These are phyloP conservation scores for Aspergillus aculeatinus DNA, from an alignment of 2,329 filamentous ascomycete species.

Conservation along the genomic window DNA sequence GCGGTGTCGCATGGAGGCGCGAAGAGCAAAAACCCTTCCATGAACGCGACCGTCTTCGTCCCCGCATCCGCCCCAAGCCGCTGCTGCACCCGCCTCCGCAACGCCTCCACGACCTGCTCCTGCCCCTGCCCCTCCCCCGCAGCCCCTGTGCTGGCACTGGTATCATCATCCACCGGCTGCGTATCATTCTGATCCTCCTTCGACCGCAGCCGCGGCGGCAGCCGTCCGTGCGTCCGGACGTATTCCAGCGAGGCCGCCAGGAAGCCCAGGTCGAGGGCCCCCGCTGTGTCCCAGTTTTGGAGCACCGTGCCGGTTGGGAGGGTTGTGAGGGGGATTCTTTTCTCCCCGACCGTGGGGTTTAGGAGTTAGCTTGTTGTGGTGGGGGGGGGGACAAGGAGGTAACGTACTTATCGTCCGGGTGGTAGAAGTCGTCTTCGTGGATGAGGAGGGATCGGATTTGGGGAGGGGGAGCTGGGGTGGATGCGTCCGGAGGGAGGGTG, in stretches of 20 bases:
- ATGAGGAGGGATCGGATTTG: constrained; percentile 63
- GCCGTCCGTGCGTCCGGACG: constrained; percentile 64
- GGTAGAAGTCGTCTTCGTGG: constrained; percentile 96
- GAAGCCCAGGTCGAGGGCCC: constrained; percentile 68
- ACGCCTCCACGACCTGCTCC: background rate
- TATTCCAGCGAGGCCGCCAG: constrained; percentile 68
- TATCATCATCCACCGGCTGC: constrained; percentile 38
- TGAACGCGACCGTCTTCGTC: constrained; percentile 60
- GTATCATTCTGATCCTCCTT: constrained; percentile 60
- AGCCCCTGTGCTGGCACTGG: constrained; percentile 30
- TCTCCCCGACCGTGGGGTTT: background rate
- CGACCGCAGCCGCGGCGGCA: constrained; percentile 51
- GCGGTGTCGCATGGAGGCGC: constrained; percentile 32
- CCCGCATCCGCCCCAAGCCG: background rate
- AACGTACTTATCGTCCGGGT: constrained; percentile 68
- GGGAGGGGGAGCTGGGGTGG: no score
- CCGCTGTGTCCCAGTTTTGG: constrained; percentile 89
- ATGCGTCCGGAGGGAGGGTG: constrained; percentile 26
- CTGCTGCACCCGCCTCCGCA: background rate
- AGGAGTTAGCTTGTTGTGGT: no score
- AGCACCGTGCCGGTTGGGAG: constrained; percentile 57
- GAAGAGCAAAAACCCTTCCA: constrained; percentile 89
- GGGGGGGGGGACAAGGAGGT: no score
- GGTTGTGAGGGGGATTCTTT: constrained; percentile 45
- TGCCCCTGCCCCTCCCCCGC: constrained; percentile 18